phyloP scores from a whole-genome alignment of 768 basidiomycete genomes.

The Guyanaporus albipodus region DNA sequence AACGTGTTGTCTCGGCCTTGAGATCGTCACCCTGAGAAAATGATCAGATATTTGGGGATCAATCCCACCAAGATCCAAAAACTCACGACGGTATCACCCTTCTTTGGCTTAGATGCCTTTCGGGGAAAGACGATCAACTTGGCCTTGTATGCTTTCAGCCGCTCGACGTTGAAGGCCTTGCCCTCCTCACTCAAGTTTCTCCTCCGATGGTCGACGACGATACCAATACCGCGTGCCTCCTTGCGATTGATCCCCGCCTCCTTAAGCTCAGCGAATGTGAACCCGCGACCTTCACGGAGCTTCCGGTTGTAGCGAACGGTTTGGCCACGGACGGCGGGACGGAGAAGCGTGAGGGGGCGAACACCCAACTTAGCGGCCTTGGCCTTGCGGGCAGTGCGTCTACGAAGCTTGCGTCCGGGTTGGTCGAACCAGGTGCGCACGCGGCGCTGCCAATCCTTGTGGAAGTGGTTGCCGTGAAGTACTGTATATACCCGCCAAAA shows the following conservation, averaged over 20 bases:
- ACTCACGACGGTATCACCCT: constrained; percentile 88
- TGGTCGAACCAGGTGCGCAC: constrained; percentile 99
- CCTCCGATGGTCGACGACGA: constrained; percentile 96
- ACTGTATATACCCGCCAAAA: constrained; percentile 39
- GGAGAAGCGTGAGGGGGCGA: constrained; percentile 85
- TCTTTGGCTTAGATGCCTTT: constrained; percentile 92
- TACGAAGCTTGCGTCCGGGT: constrained; percentile 94
- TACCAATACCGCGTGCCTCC: constrained; percentile 88
- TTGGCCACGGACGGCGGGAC: constrained; percentile 94
- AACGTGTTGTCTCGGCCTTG: constrained; percentile 69
- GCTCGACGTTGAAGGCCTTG: constrained; percentile 90
- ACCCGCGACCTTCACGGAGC: constrained; percentile 94
- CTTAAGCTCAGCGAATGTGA: constrained; percentile 92
- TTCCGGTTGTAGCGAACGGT: constrained; percentile 99
- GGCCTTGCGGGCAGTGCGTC: constrained; percentile 85
- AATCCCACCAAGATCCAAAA: background rate
- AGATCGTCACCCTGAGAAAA: constrained; percentile 71
- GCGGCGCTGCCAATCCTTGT: constrained; percentile 98
- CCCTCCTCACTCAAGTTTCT: constrained; percentile 96
- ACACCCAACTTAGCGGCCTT: constrained; percentile 92
- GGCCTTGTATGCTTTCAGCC: constrained; percentile 89
- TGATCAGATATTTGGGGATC: constrained; percentile 3
- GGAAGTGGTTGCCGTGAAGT: constrained; percentile 93
- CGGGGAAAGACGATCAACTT: constrained; percentile 96
- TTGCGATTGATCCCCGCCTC: constrained; percentile 93